These are phyloP conservation scores for Thecaphora thlaspeos DNA, from an alignment of 1,284 basidiomycete genomes.

Conservation along the genomic window DNA sequence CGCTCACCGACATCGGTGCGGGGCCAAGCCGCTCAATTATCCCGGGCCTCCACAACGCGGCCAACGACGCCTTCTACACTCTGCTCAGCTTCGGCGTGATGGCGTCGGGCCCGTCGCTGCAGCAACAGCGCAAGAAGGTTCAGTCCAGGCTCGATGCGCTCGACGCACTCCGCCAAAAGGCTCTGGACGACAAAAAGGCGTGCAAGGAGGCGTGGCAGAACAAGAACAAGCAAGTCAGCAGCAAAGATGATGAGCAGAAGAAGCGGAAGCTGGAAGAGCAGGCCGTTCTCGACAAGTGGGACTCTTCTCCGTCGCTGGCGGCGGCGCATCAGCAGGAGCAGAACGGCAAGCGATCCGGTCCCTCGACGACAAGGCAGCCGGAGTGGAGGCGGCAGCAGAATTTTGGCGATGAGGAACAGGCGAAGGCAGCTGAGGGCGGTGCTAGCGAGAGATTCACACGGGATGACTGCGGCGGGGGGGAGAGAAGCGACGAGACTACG, in stretches of 20 bases:
- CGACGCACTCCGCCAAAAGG: not conserved
- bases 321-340: too few species aligned
- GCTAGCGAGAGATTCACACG: too few species aligned
- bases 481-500: too few species aligned
- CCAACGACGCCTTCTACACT: slow-evolving; percentile 4
- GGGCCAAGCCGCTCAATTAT: not conserved
- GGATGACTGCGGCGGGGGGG: too few species aligned
- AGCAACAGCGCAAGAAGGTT: not conserved
- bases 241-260: not conserved
- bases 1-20: not conserved
- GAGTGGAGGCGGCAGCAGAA: too few species aligned
- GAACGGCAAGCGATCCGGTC: too few species aligned
- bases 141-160: not conserved
- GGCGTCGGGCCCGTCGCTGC: not conserved
- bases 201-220: not conserved
- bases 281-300: too few species aligned
- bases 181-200: not conserved
- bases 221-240: not conserved
- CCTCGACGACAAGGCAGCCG: too few species aligned
- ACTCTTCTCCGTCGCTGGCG: too few species aligned
- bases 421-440: too few species aligned
- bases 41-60: not conserved
- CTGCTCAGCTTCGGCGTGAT: slow-evolving; percentile 1
- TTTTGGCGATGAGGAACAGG: too few species aligned
- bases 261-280: too few species aligned